Evolutionary conservation across 2,329 filamentous ascomycete species (phyloP).

Genomic region (Fusarium chuoi): DNA sequence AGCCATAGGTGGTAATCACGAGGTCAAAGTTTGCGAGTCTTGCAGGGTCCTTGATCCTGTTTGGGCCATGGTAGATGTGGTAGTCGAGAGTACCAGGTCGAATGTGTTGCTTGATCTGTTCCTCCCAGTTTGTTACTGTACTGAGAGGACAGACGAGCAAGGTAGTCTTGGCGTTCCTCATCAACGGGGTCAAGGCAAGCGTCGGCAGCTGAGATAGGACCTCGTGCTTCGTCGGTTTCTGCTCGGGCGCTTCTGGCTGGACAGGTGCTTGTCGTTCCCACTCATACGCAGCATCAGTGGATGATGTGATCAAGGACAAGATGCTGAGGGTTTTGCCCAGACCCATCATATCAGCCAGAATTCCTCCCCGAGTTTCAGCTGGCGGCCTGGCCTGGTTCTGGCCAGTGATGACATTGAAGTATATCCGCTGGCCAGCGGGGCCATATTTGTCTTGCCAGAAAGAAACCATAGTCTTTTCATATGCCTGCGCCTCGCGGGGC

Average conservation of each 20-base stretch:
- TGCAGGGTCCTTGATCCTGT: constrained; percentile 74
- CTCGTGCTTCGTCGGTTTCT: constrained; percentile 50
- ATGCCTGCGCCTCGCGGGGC: constrained; percentile 65
- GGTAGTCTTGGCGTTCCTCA: constrained; percentile 79
- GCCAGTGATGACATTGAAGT: constrained; percentile 87
- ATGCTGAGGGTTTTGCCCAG: constrained; percentile 90
- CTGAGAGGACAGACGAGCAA: constrained; percentile 90
- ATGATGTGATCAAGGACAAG: constrained; percentile 77
- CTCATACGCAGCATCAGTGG: constrained; percentile 67
- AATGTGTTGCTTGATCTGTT: constrained; percentile 88
- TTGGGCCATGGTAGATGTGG: constrained; percentile 88
- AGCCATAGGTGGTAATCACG: constrained; percentile 93
- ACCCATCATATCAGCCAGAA: constrained; percentile 89
- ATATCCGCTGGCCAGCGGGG: constrained; percentile 66
- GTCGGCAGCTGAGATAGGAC: constrained; percentile 49
- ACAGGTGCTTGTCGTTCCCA: constrained; percentile 69
- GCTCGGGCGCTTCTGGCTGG: constrained; percentile 57
- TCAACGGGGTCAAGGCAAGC: constrained; percentile 62
- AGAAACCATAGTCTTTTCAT: constrained; percentile 72
- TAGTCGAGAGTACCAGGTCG: constrained; percentile 71
- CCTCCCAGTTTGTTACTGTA: constrained; percentile 93
- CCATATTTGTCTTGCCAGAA: constrained; percentile 77
- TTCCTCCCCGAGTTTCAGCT: constrained; percentile 75
- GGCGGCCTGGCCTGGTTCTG: constrained; percentile 69
- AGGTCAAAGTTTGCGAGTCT: constrained; percentile 81